A percentile compares a stretch with the other conserved stretches of the same genome.
Conservation (phyloP, 257 asterid genomes). For the Solanum lignicaule region DNA sequence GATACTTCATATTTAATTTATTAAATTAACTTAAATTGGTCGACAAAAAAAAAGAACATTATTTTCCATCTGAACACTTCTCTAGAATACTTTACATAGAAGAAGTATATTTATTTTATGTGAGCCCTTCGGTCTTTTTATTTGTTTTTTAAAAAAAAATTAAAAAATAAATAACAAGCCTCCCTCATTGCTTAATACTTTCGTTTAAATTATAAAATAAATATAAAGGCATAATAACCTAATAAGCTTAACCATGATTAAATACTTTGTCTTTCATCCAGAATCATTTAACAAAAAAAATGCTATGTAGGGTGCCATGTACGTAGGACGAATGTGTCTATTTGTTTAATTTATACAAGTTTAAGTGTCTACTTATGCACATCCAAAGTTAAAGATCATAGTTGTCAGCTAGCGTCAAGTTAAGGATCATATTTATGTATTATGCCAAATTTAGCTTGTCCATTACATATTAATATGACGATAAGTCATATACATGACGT, state of each 20-base stretch:
- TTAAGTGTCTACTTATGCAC: too few relatives aligned
- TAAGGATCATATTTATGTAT: too few relatives aligned
- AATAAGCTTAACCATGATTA: not conserved
- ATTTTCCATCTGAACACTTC: not conserved
- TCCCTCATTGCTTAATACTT: not conserved
- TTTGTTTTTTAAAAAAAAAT: not conserved
- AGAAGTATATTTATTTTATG: not conserved
- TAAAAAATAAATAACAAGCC: not conserved
- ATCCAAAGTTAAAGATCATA: too few relatives aligned
- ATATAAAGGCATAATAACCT: not conserved
- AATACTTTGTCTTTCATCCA: not conserved
- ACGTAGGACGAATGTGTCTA: too few relatives aligned
- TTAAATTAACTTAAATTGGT: not conserved
- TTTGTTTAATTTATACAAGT: too few relatives aligned
- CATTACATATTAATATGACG: not conserved
- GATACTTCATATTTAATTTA: not conserved
- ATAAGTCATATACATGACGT: not conserved
- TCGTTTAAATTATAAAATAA: not conserved
- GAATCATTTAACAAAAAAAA: not conserved
- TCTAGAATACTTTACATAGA: not conserved
- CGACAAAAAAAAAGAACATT: not conserved
- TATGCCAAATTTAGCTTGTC: not conserved
- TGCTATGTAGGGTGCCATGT: too few relatives aligned
- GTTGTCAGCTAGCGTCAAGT: too few relatives aligned
- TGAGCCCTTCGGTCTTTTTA: not conserved